Evolutionary conservation across 768 basidiomycete species (phyloP), one percentile per base, ranked within the genome.

Genomic region (Agaricus subrufescens): DNA sequence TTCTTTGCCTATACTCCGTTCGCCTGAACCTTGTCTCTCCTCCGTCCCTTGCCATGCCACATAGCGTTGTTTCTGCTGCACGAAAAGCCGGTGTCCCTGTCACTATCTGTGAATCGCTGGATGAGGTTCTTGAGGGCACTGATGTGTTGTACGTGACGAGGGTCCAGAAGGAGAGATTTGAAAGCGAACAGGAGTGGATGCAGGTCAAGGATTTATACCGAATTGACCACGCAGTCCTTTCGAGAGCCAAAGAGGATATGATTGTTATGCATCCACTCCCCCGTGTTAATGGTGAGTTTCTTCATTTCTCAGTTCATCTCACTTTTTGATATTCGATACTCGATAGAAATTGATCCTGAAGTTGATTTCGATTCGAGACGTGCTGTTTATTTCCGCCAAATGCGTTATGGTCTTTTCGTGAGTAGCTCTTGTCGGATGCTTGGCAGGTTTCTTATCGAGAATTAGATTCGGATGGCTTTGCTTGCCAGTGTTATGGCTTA

Each of bases 191-290:
- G 31, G 96, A 95, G 67, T 99, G 94, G 91, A 76, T 86, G 60
- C 80, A 85, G 46, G 93, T 97, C 63, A 97, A 93, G 76, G 90
- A 96, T 66, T 83, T 87, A 14, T 98, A 96, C 69, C 78, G 93
- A 34, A 84, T 99, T 53, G 93, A 98, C 71, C 97, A 98, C 66
- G 91, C 95, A 10, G 84, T 98, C 31, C 78, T 99, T 27, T 85
- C 94, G 4, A 79, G 90, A 43, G 96, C 97, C 9, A 98, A 98
- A 75, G 89, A 92, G 60, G 91, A 94, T 52, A 93, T 97, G 86
- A 98, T 98, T 57, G 94, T 98, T 61, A 96, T 99, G 94, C 97
- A 99, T 71, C 97, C 97, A n/a, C 77, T 99, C 23, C 97, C 97
- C 12, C 74, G 97, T 65, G 85, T 96, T 50, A 93, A 91, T 58